Evolutionary conservation across 2,329 filamentous ascomycete species (phyloP).

Genomic region (Fusarium setosum): DNA sequence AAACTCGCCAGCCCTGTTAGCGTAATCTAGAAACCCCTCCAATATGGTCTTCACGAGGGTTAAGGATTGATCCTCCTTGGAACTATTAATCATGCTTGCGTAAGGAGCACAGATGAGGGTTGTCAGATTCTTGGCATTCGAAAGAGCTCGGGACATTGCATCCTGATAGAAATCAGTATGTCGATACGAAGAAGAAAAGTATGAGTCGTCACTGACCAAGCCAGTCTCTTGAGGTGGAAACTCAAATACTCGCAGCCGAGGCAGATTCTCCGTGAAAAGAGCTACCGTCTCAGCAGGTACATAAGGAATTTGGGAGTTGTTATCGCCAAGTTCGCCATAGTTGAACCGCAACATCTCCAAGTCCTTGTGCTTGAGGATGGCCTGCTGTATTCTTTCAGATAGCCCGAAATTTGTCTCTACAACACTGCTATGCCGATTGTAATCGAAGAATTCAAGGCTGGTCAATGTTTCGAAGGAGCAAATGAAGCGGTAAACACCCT

Average conservation of each 20-base stretch:
- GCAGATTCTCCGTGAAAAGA: not conserved
- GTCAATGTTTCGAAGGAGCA: constrained; percentile 4
- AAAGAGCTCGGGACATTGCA: not conserved
- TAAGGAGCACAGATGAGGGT: fast-evolving
- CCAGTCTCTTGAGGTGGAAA: not conserved
- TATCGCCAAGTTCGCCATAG: not conserved
- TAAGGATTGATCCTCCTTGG: not conserved
- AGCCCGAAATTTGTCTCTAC: not conserved
- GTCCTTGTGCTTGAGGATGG: not conserved
- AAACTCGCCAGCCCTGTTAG: not conserved
- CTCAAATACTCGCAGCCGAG: not conserved
- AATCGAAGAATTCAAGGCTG: not conserved
- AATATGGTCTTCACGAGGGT: not conserved
- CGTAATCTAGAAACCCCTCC: fast-evolving
- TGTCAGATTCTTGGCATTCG: not conserved
- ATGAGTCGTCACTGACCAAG: not conserved
- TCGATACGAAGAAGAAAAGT: fast-evolving
- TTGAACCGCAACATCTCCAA: not conserved
- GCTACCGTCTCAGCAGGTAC: not conserved
- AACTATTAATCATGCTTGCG: fast-evolving
- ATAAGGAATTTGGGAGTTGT: not conserved
- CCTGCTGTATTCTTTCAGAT: not conserved
- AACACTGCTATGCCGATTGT: not conserved
- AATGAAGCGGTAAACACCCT: constrained; percentile 9
- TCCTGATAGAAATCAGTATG: not conserved